These are phyloP conservation scores for Rasamsonia emersonii DNA, from an alignment of 2,329 filamentous ascomycete species.

Conservation along the genomic window DNA sequence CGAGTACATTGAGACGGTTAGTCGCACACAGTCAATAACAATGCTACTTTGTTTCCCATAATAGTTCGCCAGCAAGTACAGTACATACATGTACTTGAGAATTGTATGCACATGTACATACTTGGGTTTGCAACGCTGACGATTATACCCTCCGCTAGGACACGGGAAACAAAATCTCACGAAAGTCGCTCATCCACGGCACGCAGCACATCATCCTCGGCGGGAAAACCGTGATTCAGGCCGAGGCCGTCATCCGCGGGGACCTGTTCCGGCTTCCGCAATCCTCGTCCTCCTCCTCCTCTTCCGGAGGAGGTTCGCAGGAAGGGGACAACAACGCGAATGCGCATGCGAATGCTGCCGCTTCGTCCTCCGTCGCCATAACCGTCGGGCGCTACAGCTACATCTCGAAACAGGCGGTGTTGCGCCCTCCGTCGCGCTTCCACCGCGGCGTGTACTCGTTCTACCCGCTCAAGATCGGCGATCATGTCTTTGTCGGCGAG, in stretches of 20 bases:
- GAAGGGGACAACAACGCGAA: not conserved
- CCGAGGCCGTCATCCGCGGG: constrained; percentile 86
- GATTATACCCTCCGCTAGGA: no score
- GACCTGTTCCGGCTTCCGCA: constrained; percentile 61
- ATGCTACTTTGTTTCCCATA: constrained; percentile 3
- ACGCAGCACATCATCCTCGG: constrained; percentile 97
- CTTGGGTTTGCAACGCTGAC: no score
- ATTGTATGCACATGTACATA: no score
- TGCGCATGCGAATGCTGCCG: constrained; percentile 12
- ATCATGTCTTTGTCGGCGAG: constrained; percentile 84
- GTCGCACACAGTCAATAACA: constrained; percentile 16
- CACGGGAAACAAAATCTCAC: constrained; percentile 96
- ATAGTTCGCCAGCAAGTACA: no score
- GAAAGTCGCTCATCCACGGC: constrained; percentile 82
- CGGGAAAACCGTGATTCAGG: constrained; percentile 91
- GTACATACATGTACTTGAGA: no score
- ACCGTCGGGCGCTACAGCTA: constrained; percentile 89
- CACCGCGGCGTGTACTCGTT: constrained; percentile 58
- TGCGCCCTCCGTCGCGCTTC: constrained; percentile 75
- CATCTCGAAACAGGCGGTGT: constrained; percentile 65
- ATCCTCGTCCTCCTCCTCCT: constrained; percentile 11
- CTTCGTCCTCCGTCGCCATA: constrained; percentile 47
- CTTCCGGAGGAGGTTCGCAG: constrained; percentile 5
- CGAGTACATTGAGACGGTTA: constrained; percentile 94
- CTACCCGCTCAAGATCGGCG: constrained; percentile 70